Evolutionary conservation across 1,284 basidiomycete genomes (phyloP).

Genomic region (Boletellus deceptivus): DNA sequence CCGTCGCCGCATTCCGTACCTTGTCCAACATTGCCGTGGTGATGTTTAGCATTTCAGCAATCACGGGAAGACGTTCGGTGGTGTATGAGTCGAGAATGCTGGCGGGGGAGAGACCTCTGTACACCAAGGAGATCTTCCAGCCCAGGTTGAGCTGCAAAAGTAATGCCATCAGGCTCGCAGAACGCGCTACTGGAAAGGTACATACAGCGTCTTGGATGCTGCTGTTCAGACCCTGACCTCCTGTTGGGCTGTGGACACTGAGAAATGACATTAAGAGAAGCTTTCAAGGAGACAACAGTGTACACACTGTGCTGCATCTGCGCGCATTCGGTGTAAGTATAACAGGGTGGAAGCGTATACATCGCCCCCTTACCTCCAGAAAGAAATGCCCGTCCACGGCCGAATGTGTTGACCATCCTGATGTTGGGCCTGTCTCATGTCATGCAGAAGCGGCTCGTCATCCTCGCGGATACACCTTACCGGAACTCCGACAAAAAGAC

Average conservation of each 20-base stretch:
- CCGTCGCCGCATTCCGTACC: background rate
- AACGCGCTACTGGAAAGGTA: background rate
- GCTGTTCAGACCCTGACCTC: slow-evolving; percentile 43
- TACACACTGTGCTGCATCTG: slow-evolving; percentile 1
- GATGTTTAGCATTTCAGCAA: slow-evolving; percentile 37
- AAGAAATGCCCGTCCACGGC: slow-evolving; percentile 32
- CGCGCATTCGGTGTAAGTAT: background rate
- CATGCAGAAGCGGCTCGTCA: background rate
- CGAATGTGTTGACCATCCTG: slow-evolving; percentile 32
- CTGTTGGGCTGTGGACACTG: slow-evolving; percentile 4
- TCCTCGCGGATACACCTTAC: slow-evolving; percentile 11
- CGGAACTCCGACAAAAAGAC: slow-evolving; percentile 21
- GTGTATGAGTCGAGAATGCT: slow-evolving; percentile 37
- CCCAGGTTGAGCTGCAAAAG: slow-evolving; percentile 36
- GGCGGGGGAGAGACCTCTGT: slow-evolving; percentile 31
- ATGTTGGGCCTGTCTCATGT: slow-evolving; percentile 28
- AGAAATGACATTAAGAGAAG: background rate
- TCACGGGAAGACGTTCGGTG: slow-evolving; percentile 39
- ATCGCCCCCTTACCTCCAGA: slow-evolving; percentile 25
- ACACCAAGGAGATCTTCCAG: slow-evolving; percentile 43
- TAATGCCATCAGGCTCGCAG: background rate
- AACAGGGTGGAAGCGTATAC: no score
- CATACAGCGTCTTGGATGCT: slow-evolving; percentile 41
- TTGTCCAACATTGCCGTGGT: slow-evolving; percentile 14
- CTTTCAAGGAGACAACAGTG: background rate